Base-by-base conservation (phyloP, 192 early-diverging fungal species). In the Dissophora globulifera region DNA sequence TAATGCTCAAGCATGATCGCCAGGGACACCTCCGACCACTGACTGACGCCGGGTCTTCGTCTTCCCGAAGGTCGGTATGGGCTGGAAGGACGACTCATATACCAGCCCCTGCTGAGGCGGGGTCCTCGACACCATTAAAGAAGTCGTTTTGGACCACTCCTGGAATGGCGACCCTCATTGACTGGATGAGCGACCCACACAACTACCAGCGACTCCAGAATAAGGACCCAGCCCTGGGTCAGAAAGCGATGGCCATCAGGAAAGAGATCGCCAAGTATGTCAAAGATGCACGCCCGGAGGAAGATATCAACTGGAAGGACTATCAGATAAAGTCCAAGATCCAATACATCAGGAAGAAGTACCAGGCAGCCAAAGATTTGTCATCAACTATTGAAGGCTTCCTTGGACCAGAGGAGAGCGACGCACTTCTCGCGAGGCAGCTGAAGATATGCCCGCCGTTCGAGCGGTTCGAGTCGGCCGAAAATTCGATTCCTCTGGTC, bases 371-470 rank as follows among this genome's bases (percentile, higher is more conserved):
- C 43, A 45, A 45, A n/a, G n/a, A 45, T n/a, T n/a, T 45, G 43
- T 12, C 43, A 45, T 45, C n/a, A n/a, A 45, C 16, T n/a, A n/a
- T 10, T 50, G 25, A 29, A 29, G 49, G 22, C n/a, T n/a, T n/a
- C n/a, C n/a, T n/a, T n/a, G n/a, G n/a, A 7, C 4, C 49, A 30
- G 23, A 25, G 25, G 49, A 25, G 6, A 30, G 49, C 25, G 49
- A 50, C 27, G 27, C 9, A 25, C 22, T 50, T 50, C 49, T 4
- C 25, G 49, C 22, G 49, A 25, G 49, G 7, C 49, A 25, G 27
- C 23, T 27, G 27, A 30, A 54, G 9, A 12, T 54, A 35, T 54
- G 52, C 31, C 52, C 52, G 29, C 52, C 52, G 13, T 54, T 54
- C 20, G 30, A 54, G 8, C 6, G 32, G 32, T 15, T 54, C 15